These are phyloP conservation scores for Boletus speciosus DNA, from an alignment of 768 basidiomycete species.

Conservation along the genomic window DNA sequence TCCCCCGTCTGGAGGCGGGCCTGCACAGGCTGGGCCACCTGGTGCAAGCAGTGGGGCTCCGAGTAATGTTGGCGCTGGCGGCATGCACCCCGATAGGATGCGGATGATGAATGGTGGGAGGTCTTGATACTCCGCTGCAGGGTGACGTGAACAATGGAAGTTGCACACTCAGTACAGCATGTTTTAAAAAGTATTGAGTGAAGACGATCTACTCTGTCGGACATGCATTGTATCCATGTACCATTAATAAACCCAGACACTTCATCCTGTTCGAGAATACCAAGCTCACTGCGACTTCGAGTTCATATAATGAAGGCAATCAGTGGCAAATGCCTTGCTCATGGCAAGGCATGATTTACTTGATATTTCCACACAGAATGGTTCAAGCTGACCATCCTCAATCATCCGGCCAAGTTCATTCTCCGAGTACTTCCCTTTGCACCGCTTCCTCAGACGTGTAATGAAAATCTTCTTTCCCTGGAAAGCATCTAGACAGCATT, in stretches of 20 bases:
- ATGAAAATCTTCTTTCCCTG: conserved; percentile 35
- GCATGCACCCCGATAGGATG: conserved; percentile 82
- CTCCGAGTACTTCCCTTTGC: conserved; percentile 30
- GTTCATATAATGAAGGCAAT: conserved; percentile 16
- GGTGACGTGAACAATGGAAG: background rate
- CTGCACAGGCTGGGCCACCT: conserved; percentile 43
- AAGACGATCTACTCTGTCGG: background rate
- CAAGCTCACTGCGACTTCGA: background rate
- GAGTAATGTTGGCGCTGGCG: conserved; percentile 47
- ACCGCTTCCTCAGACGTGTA: conserved; percentile 35
- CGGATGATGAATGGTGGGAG: conserved; percentile 62
- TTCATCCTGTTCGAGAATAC: background rate
- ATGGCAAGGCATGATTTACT: conserved; percentile 16
- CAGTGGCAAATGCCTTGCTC: conserved; percentile 25
- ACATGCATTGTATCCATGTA: background rate
- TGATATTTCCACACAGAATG: conserved; percentile 42
- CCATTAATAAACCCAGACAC: background rate
- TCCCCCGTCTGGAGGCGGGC: conserved; percentile 38
- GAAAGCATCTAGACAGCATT: background rate
- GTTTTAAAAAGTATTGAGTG: background rate
- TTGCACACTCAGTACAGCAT: background rate
- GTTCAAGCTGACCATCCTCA: conserved; percentile 39
- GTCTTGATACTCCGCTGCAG: background rate
- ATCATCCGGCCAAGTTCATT: conserved; percentile 38
- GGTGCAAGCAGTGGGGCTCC: conserved; percentile 27